Evolutionary conservation across 2,329 filamentous ascomycete genomes (phyloP).

Genomic region (Chaetomium sp.): DNA sequence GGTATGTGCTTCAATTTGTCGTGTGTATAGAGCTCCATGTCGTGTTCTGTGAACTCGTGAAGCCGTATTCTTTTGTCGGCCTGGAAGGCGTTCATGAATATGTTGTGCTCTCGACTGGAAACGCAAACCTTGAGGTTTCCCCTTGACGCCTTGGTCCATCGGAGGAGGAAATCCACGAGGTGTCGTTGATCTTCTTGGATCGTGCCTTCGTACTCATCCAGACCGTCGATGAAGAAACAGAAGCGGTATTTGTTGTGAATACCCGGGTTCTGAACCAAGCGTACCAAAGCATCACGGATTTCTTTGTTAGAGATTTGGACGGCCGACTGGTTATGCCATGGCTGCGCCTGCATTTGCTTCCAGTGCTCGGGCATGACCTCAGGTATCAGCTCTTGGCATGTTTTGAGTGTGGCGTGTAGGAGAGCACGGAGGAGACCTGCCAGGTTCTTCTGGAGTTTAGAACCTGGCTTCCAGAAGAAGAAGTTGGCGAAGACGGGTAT

Average conservation of each 20-base stretch:
- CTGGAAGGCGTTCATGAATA: slow-evolving; percentile 31
- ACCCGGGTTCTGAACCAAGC: not conserved
- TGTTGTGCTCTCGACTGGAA: slow-evolving; percentile 32
- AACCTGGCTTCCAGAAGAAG: slow-evolving; percentile 37
- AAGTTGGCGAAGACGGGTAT: slow-evolving; percentile 32
- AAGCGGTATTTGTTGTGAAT: not conserved
- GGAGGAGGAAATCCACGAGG: slow-evolving; percentile 22
- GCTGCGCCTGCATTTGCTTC: not conserved
- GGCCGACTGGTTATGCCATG: not conserved
- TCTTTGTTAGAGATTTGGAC: not conserved
- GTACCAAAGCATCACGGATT: not conserved
- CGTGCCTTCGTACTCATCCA: slow-evolving; percentile 28
- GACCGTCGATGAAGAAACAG: slow-evolving; percentile 32
- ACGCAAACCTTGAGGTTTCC: slow-evolving; percentile 31
- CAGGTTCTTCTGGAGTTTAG: slow-evolving; percentile 28
- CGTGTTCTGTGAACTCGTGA: slow-evolving; percentile 29
- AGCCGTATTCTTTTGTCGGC: slow-evolving; percentile 23
- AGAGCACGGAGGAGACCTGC: slow-evolving; percentile 31
- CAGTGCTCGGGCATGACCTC: not conserved
- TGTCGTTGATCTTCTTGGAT: slow-evolving; percentile 23
- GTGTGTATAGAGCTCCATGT: slow-evolving; percentile 24
- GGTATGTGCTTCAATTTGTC: not conserved
- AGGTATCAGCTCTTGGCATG: slow-evolving; percentile 12
- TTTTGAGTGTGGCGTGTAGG: slow-evolving; percentile 27
- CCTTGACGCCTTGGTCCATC: slow-evolving; percentile 9